These are phyloP conservation scores for Apophysomyces variabilis DNA, from an alignment of 371 early-diverging fungal genomes.

Conservation along the genomic window DNA sequence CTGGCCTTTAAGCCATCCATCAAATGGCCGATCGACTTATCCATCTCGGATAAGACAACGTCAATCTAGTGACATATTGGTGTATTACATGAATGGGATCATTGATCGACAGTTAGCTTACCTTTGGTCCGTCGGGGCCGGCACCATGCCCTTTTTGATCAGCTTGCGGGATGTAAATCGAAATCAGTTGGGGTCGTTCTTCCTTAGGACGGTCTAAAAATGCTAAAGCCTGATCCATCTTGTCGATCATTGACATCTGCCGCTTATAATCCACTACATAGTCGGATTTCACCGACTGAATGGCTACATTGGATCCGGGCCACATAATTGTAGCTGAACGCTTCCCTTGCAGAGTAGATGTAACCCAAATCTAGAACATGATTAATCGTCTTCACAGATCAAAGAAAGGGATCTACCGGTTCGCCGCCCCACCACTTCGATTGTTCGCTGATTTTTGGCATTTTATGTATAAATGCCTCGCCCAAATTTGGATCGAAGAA, in stretches of 20 bases:
- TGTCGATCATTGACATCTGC: constrained; percentile 51
- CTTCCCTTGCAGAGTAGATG: constrained; percentile 71
- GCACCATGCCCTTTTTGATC: constrained; percentile 82
- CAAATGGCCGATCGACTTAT: constrained; percentile 68
- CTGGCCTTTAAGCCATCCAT: constrained; percentile 58
- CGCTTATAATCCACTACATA: constrained; percentile 64
- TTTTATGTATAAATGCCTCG: constrained; percentile 79
- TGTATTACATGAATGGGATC: neutral
- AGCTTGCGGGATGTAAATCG: constrained; percentile 82
- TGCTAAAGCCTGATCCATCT: constrained; percentile 63
- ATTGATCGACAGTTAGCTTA: constrained; percentile 24
- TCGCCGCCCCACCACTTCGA: constrained; percentile 92
- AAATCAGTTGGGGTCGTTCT: constrained; percentile 76
- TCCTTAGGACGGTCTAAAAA: constrained; percentile 81
- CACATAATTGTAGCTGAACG: constrained; percentile 82
- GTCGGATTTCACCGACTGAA: constrained; percentile 63
- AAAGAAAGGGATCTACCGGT: constrained; percentile 58
- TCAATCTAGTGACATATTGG: constrained; percentile 49
- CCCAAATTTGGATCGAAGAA: constrained; percentile 82
- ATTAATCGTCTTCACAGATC: neutral
- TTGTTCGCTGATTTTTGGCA: constrained; percentile 56
- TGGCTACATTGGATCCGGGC: constrained; percentile 82
- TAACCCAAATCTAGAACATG: constrained; percentile 82
- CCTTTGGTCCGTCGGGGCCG: constrained; percentile 74
- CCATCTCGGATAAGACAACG: constrained; percentile 64